Percentiles rank a stretch among this genome's conserved stretches.
Conservation (phyloP, 2,329 filamentous ascomycete species). For the Polytolypa hystricis region DNA sequence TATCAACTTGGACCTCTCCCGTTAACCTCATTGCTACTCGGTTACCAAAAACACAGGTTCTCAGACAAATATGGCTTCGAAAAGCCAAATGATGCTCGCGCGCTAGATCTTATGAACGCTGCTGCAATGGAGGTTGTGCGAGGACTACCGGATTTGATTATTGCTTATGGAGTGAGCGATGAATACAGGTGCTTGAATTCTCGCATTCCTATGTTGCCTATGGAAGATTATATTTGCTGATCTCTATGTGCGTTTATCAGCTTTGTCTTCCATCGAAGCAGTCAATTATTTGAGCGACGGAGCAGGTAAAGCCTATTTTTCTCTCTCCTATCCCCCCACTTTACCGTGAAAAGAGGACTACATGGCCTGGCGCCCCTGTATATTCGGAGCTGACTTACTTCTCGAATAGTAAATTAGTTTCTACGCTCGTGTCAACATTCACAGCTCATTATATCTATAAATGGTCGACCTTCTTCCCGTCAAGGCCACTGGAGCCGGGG, state of each 20-base stretch:
- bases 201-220: neutral
- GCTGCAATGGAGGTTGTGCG: constrained; percentile 76
- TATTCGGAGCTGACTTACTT: neutral
- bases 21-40: no score
- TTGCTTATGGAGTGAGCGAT: constrained; percentile 90
- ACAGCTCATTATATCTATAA: constrained; percentile 78
- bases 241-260: constrained; percentile 32
- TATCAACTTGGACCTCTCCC: no score
- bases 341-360: no score
- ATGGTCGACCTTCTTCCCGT: constrained; percentile 67
- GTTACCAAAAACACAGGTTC: constrained; percentile 44
- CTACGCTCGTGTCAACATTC: constrained; percentile 85
- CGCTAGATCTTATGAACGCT: constrained; percentile 86
- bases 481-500: constrained; percentile 57
- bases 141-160: constrained; percentile 70
- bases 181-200: constrained; percentile 52
- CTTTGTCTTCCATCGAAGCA: constrained; percentile 79
- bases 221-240: neutral
- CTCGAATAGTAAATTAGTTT: constrained; percentile 67
- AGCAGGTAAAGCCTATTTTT: constrained; percentile 61
- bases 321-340: no score
- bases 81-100: constrained; percentile 85
- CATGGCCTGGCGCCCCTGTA: neutral
- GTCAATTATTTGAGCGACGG: constrained; percentile 73
- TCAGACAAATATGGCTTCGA: constrained; percentile 72